Percentiles rank a stretch among this genome's conserved stretches.
These are phyloP conservation scores for Scheffersomyces lignicola DNA, from an alignment of 1,139 yeast species.

Conservation along the genomic window DNA sequence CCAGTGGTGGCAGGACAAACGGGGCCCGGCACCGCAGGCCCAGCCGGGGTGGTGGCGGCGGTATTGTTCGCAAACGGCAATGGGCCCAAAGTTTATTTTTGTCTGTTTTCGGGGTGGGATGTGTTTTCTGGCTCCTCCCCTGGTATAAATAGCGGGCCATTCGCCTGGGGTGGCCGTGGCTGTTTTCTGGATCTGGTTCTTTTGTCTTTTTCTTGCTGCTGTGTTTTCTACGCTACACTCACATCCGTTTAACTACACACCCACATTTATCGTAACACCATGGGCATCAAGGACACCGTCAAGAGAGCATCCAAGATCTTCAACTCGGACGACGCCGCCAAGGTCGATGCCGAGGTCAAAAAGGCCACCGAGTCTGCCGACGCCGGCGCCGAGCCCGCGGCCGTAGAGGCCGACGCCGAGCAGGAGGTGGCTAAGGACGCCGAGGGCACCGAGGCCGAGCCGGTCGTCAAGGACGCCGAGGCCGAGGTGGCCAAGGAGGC, in stretches of 20 bases:
- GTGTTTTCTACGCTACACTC: neutral
- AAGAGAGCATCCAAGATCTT: constrained; percentile 49
- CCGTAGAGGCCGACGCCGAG: constrained; percentile 12
- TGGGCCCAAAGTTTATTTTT: too few species aligned
- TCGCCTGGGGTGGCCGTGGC: too few species aligned
- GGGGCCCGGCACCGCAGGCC: too few species aligned
- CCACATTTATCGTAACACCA: constrained; percentile 14
- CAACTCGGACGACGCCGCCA: constrained; percentile 21
- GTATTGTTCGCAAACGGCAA: too few species aligned
- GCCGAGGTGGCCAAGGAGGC: constrained; percentile 17
- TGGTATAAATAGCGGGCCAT: too few species aligned
- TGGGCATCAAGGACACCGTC: constrained; percentile 48
- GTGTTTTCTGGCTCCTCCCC: too few species aligned
- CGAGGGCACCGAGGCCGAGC: constrained; percentile 11
- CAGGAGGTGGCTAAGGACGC: constrained; percentile 12
- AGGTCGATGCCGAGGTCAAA: constrained; percentile 13
- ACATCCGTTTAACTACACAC: too few species aligned
- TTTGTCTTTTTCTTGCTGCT: neutral
- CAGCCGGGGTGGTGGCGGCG: too few species aligned
- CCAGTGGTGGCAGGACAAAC: too few species aligned
- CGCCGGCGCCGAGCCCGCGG: constrained; percentile 11
- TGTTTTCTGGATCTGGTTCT: too few species aligned
- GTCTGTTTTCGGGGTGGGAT: too few species aligned
- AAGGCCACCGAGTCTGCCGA: constrained; percentile 7
- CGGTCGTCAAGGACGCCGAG: constrained; percentile 8